Evolutionary conservation across 768 basidiomycete species (phyloP), one percentile per base, ranked within the genome.

Genomic region (Steccherinum ochraceum): DNA sequence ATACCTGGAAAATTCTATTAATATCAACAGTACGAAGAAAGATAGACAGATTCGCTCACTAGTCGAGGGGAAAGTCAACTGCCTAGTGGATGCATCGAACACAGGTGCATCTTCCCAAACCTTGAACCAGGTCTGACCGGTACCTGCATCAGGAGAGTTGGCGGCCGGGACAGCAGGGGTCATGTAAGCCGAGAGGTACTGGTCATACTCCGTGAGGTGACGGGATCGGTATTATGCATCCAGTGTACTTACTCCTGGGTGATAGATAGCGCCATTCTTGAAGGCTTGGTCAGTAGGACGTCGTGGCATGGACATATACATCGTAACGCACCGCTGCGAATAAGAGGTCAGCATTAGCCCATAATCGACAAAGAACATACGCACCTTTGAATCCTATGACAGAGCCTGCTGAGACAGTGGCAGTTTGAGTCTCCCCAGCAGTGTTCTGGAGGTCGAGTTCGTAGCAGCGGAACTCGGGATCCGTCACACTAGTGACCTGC

Each of bases 61-160:
- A 25, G 51, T 45, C 5, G 61, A 59, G 13, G 63, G 62, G 59
- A 63, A 66, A 23, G 51, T 59, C 45, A 66, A 58, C 46, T 49
- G 46, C 35, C 63, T 52, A 53, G 61, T 54, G 21, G 41, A n/a
- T 7, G 30, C 30, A 54, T 59, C 53, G 45, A 55, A 64, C 20
- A 52, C 50, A 4, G 64, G 59, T 2, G 54, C 23, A 46, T 62
- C 47, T 56, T 75, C 67, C 67, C 69, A 73, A 45, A 73, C 67
- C 64, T 74, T 73, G 64, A 73, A 73, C 69, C 72, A 75, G 13
- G 69, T 72, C 51, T 63, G 67, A n/a, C 69, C 70, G 5, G 68
- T 63, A 5, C 72, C 75, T n/a, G 72, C 75, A 24, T 52, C 59
- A 50, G 63, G 64, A 40, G 54, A 59, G 58, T 58, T 58, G 53